Percentiles rank a stretch among this genome's conserved stretches.
These are phyloP conservation scores for Kwoniella shivajii DNA, from an alignment of 1,284 basidiomycete species.

Conservation along the genomic window DNA sequence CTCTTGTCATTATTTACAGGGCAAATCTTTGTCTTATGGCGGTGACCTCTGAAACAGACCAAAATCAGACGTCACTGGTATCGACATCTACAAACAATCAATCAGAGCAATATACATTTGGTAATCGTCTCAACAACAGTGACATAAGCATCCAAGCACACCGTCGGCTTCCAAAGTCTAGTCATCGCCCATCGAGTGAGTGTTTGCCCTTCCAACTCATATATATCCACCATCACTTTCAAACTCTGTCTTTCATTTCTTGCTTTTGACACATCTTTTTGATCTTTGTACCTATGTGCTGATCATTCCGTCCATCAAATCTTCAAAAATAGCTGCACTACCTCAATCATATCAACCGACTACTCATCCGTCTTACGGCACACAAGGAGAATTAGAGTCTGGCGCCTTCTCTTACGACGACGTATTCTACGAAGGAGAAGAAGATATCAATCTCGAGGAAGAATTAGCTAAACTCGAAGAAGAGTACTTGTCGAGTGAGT, in stretches of 20 bases:
- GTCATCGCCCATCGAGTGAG: too few relatives aligned
- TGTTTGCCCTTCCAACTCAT: too few relatives aligned
- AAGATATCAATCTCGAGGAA: constrained; percentile 31
- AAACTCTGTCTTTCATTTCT: too few relatives aligned
- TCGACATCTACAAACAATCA: not conserved
- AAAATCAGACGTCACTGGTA: constrained; percentile 3
- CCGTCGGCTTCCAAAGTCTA: too few relatives aligned
- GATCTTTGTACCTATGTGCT: too few relatives aligned
- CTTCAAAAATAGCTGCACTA: not conserved
- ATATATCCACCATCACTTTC: too few relatives aligned
- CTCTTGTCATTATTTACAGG: not conserved
- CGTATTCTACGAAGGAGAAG: constrained; percentile 39
- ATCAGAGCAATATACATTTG: not conserved
- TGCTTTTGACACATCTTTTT: too few relatives aligned
- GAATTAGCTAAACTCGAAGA: constrained; percentile 30
- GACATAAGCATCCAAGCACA: too few relatives aligned
- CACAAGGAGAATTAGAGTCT: constrained; percentile 9
- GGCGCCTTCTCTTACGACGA: constrained; percentile 28
- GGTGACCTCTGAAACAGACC: constrained; percentile 3
- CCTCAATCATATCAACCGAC: not conserved
- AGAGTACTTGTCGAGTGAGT: constrained; percentile 11
- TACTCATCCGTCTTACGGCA: constrained; percentile 13
- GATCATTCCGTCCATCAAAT: not conserved
- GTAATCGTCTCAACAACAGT: not conserved
- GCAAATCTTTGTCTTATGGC: constrained; percentile 4